A percentile compares a stretch with the other conserved stretches of the same genome.
These are phyloP conservation scores for Guadua angustifolia DNA, from an alignment of 176 grass and related monocot genomes.

Conservation along the genomic window DNA sequence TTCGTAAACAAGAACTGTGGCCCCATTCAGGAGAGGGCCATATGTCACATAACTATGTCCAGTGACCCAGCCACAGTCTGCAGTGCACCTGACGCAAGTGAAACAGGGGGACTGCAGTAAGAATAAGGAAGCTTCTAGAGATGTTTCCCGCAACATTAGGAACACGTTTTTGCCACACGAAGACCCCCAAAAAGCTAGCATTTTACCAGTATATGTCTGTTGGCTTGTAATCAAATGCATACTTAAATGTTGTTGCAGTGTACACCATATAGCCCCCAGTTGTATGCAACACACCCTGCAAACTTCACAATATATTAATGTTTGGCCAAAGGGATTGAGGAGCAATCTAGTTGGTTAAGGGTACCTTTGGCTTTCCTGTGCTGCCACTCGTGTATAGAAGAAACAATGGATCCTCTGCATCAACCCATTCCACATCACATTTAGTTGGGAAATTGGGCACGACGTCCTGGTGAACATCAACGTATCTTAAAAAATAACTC, in stretches of 20 bases:
- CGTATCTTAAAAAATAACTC: slow-evolving; percentile 15
- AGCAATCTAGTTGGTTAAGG: slow-evolving; percentile 16
- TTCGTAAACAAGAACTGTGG: slow-evolving; percentile 87
- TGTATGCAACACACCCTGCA: slow-evolving; percentile 95
- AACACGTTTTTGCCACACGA: slow-evolving; percentile 22
- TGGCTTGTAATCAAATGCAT: slow-evolving; percentile 97
- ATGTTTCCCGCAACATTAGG: slow-evolving; percentile 8
- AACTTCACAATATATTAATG: slow-evolving; percentile 37
- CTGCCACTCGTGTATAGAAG: slow-evolving; percentile 98
- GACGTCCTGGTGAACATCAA: slow-evolving; percentile 60
- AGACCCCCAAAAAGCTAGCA: slow-evolving; percentile 19
- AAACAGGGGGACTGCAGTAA: slow-evolving; percentile 42
- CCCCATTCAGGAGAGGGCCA: slow-evolving; percentile 94
- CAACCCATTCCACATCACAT: slow-evolving; percentile 95
- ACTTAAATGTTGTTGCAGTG: slow-evolving; percentile 91
- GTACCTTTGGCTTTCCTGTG: slow-evolving; percentile 97
- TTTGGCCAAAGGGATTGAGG: slow-evolving; percentile 10
- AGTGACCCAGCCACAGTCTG: slow-evolving; percentile 99
- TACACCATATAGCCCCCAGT: slow-evolving; percentile 98
- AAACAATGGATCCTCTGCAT: slow-evolving; percentile 98
- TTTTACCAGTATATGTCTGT: slow-evolving; percentile 91
- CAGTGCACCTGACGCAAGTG: slow-evolving; percentile 83
- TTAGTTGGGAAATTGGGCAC: slow-evolving; percentile 75
- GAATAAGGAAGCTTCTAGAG: slow-evolving; percentile 24
- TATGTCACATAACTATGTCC: slow-evolving; percentile 98